Conservation (phyloP, 148 eudicot species). For the Rhododendron ovatum region DNA sequence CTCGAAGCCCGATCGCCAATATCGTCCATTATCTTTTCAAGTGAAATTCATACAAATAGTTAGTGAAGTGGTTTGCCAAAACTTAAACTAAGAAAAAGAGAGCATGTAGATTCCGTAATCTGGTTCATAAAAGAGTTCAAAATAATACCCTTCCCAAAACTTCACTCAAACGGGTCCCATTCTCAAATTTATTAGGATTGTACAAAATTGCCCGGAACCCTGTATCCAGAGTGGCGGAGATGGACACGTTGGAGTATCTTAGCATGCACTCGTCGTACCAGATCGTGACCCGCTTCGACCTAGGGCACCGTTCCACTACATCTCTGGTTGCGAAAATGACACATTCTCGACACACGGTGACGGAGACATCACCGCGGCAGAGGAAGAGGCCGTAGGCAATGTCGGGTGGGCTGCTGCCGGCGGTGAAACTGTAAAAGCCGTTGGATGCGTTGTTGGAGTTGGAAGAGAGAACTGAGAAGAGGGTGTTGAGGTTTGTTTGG, state of each 20-base stretch:
- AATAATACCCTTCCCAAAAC: no score
- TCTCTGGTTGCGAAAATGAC: no score
- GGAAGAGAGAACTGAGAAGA: constrained; percentile 5
- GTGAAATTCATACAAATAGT: neutral
- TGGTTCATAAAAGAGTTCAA: no score
- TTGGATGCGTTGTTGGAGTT: neutral
- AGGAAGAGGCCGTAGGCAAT: neutral
- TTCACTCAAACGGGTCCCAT: no score
- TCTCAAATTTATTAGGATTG: no score
- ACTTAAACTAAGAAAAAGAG: neutral
- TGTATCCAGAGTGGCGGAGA: no score
- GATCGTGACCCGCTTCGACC: neutral
- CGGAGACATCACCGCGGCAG: neutral
- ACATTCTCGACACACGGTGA: neutral
- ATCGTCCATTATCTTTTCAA: neutral
- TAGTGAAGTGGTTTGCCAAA: neutral
- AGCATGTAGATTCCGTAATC: no score
- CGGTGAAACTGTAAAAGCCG: constrained; percentile 1
- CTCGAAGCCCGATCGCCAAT: neutral
- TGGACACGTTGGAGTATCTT: no score
- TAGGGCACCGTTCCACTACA: neutral
- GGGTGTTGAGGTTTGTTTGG: constrained; percentile 13
- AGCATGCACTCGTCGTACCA: neutral
- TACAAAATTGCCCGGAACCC: no score
- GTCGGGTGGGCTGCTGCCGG: neutral